Evolutionary conservation across 1,284 basidiomycete genomes (phyloP), one percentile per base, ranked within the genome.

Genomic region (Inonotus obliquus): DNA sequence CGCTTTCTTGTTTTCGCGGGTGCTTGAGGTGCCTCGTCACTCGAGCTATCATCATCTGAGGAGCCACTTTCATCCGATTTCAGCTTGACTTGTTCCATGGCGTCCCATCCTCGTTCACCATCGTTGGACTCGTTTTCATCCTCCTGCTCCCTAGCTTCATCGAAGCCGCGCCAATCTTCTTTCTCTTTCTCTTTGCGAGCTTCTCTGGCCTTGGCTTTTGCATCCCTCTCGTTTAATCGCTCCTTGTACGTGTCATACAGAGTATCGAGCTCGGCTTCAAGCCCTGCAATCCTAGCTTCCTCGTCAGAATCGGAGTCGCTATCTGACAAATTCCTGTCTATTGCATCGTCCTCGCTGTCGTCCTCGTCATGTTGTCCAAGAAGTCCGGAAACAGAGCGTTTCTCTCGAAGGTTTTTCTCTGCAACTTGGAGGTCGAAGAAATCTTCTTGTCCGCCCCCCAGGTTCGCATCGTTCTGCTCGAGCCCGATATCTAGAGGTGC

Each of bases 401-500:
- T 79, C 65, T 73, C 75, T 64, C 74, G 71, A 73, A 85, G 65
- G 60, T 68, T 77, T 65, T 72, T 77, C 71, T 90, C 86, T 13
- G 86, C 83, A 49, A 82, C 78, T 52, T 80, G 84, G 37, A 97
- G 81, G 70, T 96, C 92, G 69, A 97, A 97, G 45, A 96, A 79
- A 69, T 97, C 94, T 21, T 90, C 89, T 68, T 90, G 86, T 5
- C 88, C 90, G 41, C 78, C 66, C 19, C 78, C 81, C 7, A 96
- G 79, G 10, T 87, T 81, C 13, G 83, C 76, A 69, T 96, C 94
- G 48, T 79, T 79, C 68, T 91, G 87, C 69, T 98, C 95, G 68
- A 98, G 78, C 73, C 96, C 97, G 66, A 98, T 95, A 65, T 99
- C 95, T 69, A 96, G 77, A 25, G 95, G 97, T 7, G 94, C 94